Base-by-base conservation (phyloP, 495 filamentous ascomycete species). In the Lasiosphaeriaceae sp. region DNA sequence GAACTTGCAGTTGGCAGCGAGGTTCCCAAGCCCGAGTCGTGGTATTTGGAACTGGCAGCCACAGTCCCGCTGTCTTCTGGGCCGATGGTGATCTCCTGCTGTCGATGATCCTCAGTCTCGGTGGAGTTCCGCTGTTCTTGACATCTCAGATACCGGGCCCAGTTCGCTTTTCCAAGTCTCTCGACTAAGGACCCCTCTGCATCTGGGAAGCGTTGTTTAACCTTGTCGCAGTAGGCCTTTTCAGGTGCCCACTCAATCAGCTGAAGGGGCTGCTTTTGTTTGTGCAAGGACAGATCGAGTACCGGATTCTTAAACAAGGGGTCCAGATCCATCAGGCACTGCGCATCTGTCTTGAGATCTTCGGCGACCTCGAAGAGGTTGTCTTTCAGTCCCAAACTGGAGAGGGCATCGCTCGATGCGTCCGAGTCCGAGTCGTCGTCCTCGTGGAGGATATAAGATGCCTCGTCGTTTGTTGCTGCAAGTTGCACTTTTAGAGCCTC, bases 21-120 rank as follows among this genome's bases (percentile, higher is more conserved):
- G 5, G 26, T 58, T 9, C 60, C 60, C n/a, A 58, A 19, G 12
- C 46, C 55, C 11, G 55, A 62, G 44, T 58, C 60, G 14, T 55
- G 50, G 52, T 49, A 56, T 23, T 44, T 43, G 44, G 56, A 44
- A 31, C 34, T 17, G 43, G 35, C 21, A 8, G 20, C 14, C 43
- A 44, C 19, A 34, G 1, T 11, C 29, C 45, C 7, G 1, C 35
- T 9, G 22, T 12, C 16, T 9, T 6, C 44, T 17, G 4, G 2
- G 39, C 12, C 9, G 3, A 12, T 12, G 2, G 14, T 2, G 16
- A 17, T 5, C 5, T 14, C 39, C 4, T 12, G 39, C 4, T 43
- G 4, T 0, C n/a, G 3, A 43, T 11, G 12, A 1, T 9, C 34
- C 19, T 12, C 19, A 26, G 14, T 45, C 7, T 54, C 5, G 16